Conservation (phyloP, 2,329 filamentous ascomycete genomes). For the Furcasterigmium furcatum region DNA sequence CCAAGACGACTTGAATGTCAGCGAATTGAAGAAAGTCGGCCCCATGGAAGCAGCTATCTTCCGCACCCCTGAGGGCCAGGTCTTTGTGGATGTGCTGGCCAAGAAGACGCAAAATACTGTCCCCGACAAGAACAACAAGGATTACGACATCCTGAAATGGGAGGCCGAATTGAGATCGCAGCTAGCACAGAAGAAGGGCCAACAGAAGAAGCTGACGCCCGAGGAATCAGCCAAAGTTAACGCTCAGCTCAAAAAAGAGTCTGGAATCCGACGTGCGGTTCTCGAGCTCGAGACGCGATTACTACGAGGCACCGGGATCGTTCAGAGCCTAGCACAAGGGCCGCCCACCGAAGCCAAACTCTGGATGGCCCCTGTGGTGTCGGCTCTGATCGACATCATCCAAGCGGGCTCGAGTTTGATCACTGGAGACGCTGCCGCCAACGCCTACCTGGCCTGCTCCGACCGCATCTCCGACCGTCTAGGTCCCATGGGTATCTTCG, state of each 20-base stretch:
- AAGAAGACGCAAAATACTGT: slow-evolving; percentile 70
- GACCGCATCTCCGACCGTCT: slow-evolving; percentile 72
- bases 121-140: slow-evolving; percentile 86
- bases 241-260: slow-evolving; percentile 84
- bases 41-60: slow-evolving; percentile 91
- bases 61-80: slow-evolving; percentile 81
- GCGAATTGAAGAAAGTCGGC: slow-evolving; percentile 69
- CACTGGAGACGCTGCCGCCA: slow-evolving; percentile 74
- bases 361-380: slow-evolving; percentile 84
- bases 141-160: slow-evolving; percentile 96
- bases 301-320: slow-evolving; percentile 80
- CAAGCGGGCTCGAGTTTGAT: slow-evolving; percentile 78
- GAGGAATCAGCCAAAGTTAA: slow-evolving; percentile 91
- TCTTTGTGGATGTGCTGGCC: slow-evolving; percentile 86
- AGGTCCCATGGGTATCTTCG: slow-evolving; percentile 73
- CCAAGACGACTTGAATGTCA: slow-evolving; percentile 66
- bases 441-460: slow-evolving; percentile 77
- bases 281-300: slow-evolving; percentile 67
- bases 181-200: slow-evolving; percentile 88
- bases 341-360: slow-evolving; percentile 84
- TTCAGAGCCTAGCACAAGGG: slow-evolving; percentile 76
- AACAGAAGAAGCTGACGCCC: slow-evolving; percentile 83
- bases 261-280: slow-evolving; percentile 72
- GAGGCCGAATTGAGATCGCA: slow-evolving; percentile 87
- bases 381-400: slow-evolving; percentile 69